phyloP scores from a whole-genome alignment of 225 moss, liverwort and hornwort species.

The Bryum argenteum region DNA sequence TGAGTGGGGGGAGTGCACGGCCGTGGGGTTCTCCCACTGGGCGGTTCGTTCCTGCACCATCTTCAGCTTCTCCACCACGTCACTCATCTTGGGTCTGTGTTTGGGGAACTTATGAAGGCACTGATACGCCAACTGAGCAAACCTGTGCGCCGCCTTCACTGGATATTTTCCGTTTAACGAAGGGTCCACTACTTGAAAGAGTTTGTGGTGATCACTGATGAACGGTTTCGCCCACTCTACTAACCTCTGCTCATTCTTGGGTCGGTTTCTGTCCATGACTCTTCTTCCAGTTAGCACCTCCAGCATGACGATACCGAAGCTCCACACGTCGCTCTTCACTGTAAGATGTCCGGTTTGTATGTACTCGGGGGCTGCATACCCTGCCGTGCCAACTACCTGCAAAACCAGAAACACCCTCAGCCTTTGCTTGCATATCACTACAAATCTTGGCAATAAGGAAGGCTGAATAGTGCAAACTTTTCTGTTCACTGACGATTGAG shows the following conservation, averaged over 20 bases:
- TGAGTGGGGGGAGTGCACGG: constrained; percentile 22
- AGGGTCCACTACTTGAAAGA: constrained; percentile 50
- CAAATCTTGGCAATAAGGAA: too few species aligned
- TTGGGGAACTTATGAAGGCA: constrained; percentile 52
- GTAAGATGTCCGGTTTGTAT: constrained; percentile 63
- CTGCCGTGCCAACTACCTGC: constrained; percentile 60
- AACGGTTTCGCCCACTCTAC: constrained; percentile 62
- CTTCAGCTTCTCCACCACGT: constrained; percentile 50
- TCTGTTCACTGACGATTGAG: too few species aligned
- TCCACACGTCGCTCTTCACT: constrained; percentile 65
- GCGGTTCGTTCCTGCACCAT: constrained; percentile 44
- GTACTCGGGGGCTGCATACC: constrained; percentile 63
- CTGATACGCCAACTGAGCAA: constrained; percentile 49
- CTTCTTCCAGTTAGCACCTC: constrained; percentile 71
- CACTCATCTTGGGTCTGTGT: constrained; percentile 53
- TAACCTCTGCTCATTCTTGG: constrained; percentile 48
- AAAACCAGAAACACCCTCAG: constrained; percentile 14
- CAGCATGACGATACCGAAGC: constrained; percentile 67
- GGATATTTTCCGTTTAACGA: constrained; percentile 45
- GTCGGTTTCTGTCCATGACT: constrained; percentile 51
- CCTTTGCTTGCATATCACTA: not conserved
- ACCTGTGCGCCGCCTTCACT: constrained; percentile 38
- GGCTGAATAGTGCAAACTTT: too few species aligned
- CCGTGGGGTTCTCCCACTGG: constrained; percentile 40
- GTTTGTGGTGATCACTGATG: constrained; percentile 42